Evolutionary conservation across 2,329 filamentous ascomycete genomes (phyloP), one percentile per base, ranked within the genome.

Genomic region (Bipolaris victoriae): DNA sequence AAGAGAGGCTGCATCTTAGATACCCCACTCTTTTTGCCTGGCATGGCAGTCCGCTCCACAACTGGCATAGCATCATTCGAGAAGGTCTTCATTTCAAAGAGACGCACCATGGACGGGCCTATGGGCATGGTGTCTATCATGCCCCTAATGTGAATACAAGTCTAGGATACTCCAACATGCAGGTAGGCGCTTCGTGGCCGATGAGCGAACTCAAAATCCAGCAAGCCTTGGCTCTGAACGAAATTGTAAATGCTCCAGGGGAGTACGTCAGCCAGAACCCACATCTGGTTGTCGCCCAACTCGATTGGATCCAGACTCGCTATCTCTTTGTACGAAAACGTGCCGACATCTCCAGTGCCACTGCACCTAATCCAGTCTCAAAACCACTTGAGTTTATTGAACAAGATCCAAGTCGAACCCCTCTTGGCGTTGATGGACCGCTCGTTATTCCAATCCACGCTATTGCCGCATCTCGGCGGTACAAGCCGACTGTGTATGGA

Each of bases 21-120:
- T 80, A 86, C 63, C 89, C 90, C 0, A 94, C 91, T 0, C 75
- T 97, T 1, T 92, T 96, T 68, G 91, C 90, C 0, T 97, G 90
- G 88, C 93, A 97, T 73, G 93, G 92, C 5, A 96, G 91, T 67
- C 73, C 78, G 0, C 62, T 96, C 3, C 63, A 75, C 3, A 97
- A 96, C 67, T 97, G 93, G 93, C 93, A 97, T 75, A 90, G 88
- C 66, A 97, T 97, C 66, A 86, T 97, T 61, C 86, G 92, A 31
- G 86, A 89, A 58, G 92, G 93, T 0, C 80, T 97, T 5, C 86
- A 96, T 71, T 97, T 88, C 76, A 84, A 86, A 4, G 75, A 84
- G 1, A 76, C 79, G 0, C 40, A 72, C 0, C 78, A 94, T 71
- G 93, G 92, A 0, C 86, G 93, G 59, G 80, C 88, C 1, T 91